Conservation (phyloP, 1,284 basidiomycete genomes). For the Naganishia sp. region DNA sequence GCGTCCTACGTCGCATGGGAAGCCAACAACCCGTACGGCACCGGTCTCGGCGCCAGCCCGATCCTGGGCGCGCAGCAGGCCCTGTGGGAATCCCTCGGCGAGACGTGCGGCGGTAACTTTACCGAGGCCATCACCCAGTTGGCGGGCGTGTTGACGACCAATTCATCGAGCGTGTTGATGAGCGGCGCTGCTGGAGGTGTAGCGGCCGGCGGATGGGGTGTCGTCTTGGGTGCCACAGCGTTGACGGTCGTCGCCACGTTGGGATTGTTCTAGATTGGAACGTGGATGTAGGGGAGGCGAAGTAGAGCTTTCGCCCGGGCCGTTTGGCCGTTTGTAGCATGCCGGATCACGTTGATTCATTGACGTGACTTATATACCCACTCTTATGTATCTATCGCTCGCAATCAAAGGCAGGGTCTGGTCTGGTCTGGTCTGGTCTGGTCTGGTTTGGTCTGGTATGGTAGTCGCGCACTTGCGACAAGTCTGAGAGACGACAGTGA, state of each 20-base stretch:
- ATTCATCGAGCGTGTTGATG: slow-evolving; percentile 15
- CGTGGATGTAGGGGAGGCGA: not conserved
- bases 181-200: slow-evolving; percentile 13
- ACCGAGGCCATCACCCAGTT: slow-evolving; percentile 47
- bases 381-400: not conserved
- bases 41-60: slow-evolving; percentile 66
- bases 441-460: too few relatives aligned
- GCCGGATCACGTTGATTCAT: too few relatives aligned
- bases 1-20: slow-evolving; percentile 75
- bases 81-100: slow-evolving; percentile 65
- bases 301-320: too few relatives aligned
- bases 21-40: slow-evolving; percentile 67
- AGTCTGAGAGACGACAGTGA: too few relatives aligned
- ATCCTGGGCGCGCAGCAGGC: slow-evolving; percentile 66
- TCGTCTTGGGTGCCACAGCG: slow-evolving; percentile 11
- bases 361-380: not conserved
- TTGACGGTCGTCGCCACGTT: slow-evolving; percentile 6
- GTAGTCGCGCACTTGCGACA: too few relatives aligned
- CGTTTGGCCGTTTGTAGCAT: too few relatives aligned
- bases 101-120: slow-evolving; percentile 55
- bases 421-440: too few relatives aligned
- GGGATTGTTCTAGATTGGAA: slow-evolving; percentile 17
- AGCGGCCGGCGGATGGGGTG: slow-evolving; percentile 17
- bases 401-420: not conserved
- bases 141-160: slow-evolving; percentile 43